Evolutionary conservation across 2,329 filamentous ascomycete genomes (phyloP).

Genomic region (Exophiala sideris): DNA sequence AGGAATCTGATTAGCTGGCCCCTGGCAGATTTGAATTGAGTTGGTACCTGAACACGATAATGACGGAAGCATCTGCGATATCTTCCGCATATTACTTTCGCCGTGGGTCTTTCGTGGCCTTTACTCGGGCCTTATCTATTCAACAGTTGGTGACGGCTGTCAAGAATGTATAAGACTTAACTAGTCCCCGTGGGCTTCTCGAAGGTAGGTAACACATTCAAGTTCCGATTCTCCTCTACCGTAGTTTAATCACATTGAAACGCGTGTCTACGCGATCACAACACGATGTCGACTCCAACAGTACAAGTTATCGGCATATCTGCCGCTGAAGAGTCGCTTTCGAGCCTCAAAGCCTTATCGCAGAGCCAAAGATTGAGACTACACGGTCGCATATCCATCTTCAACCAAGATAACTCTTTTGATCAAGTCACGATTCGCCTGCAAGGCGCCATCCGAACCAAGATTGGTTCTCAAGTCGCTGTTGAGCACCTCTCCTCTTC

Average conservation of each 20-base stretch:
- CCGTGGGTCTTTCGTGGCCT: background rate
- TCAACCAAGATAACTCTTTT: conserved; percentile 16
- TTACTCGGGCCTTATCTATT: background rate
- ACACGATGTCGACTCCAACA: conserved; percentile 12
- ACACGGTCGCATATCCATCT: conserved; percentile 15
- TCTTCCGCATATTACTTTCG: background rate
- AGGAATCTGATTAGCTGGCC: too few relatives aligned
- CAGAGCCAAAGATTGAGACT: conserved; percentile 11
- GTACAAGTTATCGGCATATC: conserved; percentile 19
- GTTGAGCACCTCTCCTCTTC: conserved; percentile 16
- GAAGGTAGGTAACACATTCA: too few relatives aligned
- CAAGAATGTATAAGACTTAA: too few relatives aligned
- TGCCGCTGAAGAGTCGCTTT: background rate
- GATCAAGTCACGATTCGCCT: conserved; percentile 16
- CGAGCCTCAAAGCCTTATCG: background rate
- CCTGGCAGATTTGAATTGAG: too few relatives aligned
- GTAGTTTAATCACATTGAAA: too few relatives aligned
- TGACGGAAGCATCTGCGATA: too few relatives aligned
- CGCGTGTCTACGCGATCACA: background rate
- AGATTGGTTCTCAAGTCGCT: conserved; percentile 12
- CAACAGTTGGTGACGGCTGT: too few relatives aligned
- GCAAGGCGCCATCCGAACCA: conserved; percentile 16
- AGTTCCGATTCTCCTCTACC: too few relatives aligned
- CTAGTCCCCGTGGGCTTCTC: too few relatives aligned
- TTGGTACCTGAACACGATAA: background rate